A percentile compares a stretch with the other conserved stretches of the same genome.
Evolutionary conservation across 345 rosid genomes (phyloP).

Genomic region (Acer saccharum): DNA sequence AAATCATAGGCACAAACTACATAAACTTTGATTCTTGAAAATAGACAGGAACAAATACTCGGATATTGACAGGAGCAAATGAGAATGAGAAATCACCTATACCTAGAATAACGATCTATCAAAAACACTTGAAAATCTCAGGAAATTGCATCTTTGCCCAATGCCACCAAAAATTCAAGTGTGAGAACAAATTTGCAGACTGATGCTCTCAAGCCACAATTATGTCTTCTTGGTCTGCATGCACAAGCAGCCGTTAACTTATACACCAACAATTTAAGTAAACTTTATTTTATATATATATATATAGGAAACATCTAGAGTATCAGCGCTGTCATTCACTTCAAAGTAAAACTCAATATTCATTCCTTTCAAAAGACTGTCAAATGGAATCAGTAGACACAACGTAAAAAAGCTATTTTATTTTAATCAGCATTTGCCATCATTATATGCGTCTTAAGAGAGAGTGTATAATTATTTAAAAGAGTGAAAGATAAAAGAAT

Average conservation of each 20-base stretch:
- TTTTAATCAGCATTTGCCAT: conserved; percentile 17
- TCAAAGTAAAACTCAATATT: not conserved
- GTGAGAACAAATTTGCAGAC: not conserved
- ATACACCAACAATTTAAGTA: not conserved
- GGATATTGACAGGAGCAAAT: not conserved
- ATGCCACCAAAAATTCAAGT: conserved; percentile 6
- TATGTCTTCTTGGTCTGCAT: conserved; percentile 52
- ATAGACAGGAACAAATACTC: not conserved
- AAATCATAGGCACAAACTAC: not conserved
- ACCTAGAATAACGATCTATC: not conserved
- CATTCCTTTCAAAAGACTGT: conserved; percentile 4
- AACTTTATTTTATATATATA: not conserved
- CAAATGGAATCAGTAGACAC: not conserved
- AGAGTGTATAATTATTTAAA: not conserved
- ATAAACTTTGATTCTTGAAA: not conserved
- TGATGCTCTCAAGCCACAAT: not conserved
- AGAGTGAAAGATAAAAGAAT: not conserved
- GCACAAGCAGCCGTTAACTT: conserved; percentile 11
- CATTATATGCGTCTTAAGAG: conserved; percentile 18
- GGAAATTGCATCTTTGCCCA: not conserved
- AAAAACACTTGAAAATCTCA: not conserved
- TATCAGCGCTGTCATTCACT: not conserved
- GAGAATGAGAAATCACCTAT: not conserved
- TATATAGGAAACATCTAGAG: too few species aligned
- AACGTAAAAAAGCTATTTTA: conserved; percentile 22